A percentile compares a stretch with the other conserved stretches of the same genome.
These are phyloP conservation scores for Hemerocallis citrina DNA, from an alignment of 106 monocot genomes.

Conservation along the genomic window DNA sequence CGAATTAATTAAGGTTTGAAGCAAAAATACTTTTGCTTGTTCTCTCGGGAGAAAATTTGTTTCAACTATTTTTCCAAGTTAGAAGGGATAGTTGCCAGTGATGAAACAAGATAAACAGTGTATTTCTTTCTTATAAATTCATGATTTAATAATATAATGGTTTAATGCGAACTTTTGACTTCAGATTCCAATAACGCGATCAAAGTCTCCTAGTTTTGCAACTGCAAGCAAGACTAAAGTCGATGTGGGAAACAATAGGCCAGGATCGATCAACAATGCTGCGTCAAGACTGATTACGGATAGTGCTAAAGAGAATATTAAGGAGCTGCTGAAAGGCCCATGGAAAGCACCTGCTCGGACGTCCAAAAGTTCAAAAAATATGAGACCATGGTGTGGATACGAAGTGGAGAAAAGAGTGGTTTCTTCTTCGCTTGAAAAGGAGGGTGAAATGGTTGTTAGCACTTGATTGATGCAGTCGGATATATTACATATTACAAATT, in stretches of 20 bases:
- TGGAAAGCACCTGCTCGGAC: not conserved
- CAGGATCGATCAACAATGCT: not conserved
- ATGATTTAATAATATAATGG: not conserved
- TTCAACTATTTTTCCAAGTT: too few relatives aligned
- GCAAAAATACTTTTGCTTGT: not conserved
- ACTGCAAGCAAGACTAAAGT: not conserved
- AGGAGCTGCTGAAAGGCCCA: not conserved
- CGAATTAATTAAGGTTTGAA: not conserved
- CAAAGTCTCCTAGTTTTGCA: not conserved
- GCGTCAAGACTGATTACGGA: not conserved
- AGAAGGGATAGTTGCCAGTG: too few relatives aligned
- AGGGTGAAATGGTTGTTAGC: not conserved
- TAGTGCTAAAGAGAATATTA: slow-evolving; percentile 1
- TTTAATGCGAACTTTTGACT: not conserved
- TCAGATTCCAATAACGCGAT: slow-evolving; percentile 2
- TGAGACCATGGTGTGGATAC: not conserved
- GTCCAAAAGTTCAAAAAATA: not conserved
- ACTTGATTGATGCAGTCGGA: too few relatives aligned
- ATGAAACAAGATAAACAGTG: too few relatives aligned
- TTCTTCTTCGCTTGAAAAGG: not conserved
- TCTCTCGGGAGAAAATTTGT: too few relatives aligned
- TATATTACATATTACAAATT: too few relatives aligned
- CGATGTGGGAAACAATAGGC: not conserved
- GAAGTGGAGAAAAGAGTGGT: slow-evolving; percentile 4
- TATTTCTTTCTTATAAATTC: not conserved